Evolutionary conservation across 2,329 filamentous ascomycete species (phyloP), one percentile per base, ranked within the genome.

Genomic region (Botrytis paeoniae): DNA sequence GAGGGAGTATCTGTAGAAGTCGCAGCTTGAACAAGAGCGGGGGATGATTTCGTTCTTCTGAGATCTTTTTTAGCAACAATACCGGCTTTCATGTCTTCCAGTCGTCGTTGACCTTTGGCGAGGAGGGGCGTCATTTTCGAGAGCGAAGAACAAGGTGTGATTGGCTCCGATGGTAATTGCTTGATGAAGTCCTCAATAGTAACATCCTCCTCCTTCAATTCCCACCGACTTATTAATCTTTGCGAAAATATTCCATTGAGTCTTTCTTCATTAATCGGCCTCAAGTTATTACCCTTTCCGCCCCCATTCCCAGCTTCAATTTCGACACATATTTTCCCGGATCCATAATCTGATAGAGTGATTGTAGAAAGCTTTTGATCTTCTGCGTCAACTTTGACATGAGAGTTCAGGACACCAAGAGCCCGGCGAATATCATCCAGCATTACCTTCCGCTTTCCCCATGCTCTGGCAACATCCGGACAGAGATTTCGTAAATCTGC

Each of bases 361-460:
- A 82, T 74, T 59, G 74, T 78, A 59, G 79, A 78, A 71, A 79
- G 73, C 32, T 75, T 74, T 20, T 81, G 78, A 78, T 82, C 82
- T 71, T 82, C 83, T 6, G 83, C 81, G 63, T 84, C 83, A 45
- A 74, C 69, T 25, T 54, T 43, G 29, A 76, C 74, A 51, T 71
- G 69, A 12, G 69, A 68, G 73, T 81, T 81, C 78, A 91, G 85
- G n/a, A 94, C 82, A 66, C 90, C 91, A 35, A 95, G 81, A 75
- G 91, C 88, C 74, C 88, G 85, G 75, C 89, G 89, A 65, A 94
- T 84, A 78, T 95, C 92, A 59, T 89, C 87, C 0, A 87, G 82
- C 0, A 85, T 87, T 25, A 94, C 91, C 73, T 86, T 85, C 45
- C 91, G 86, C 82, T 92, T 93, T 74, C 91, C 91, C 92, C 92